These are phyloP conservation scores for Starmera pachycereana DNA, from an alignment of 805 yeast genomes.

Conservation along the genomic window DNA sequence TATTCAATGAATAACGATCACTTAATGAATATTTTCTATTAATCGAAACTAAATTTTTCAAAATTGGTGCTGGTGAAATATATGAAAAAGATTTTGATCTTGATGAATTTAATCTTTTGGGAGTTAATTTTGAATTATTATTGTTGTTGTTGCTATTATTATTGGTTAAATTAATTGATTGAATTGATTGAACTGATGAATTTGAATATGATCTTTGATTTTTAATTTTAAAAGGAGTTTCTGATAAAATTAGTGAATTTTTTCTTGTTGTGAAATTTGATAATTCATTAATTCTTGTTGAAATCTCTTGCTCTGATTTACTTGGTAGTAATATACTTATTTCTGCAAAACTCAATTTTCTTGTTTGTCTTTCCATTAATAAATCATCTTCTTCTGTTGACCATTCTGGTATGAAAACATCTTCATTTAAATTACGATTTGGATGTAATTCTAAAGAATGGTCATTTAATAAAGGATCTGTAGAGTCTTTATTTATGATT, in stretches of 20 bases:
- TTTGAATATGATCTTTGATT: background rate
- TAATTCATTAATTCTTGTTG: conserved; percentile 44
- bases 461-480: background rate
- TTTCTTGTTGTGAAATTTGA: conserved; percentile 9
- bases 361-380: conserved; percentile 39
- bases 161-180: background rate
- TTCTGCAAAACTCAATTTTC: conserved; percentile 63
- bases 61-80: conserved; percentile 1
- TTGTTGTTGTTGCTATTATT: background rate
- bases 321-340: conserved; percentile 61
- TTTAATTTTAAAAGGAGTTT: background rate
- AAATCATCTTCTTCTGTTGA: conserved; percentile 62
- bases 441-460: background rate
- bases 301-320: conserved; percentile 67
- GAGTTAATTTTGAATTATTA: background rate
- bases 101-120: background rate
- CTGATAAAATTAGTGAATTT: background rate
- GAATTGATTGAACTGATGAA: background rate
- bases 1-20: conserved; percentile 4
- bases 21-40: conserved; percentile 1
- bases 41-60: conserved; percentile 1
- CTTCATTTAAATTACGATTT: background rate
- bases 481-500: background rate
- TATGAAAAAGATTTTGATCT: conserved; percentile 10
- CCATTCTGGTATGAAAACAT: conserved; percentile 23